These are phyloP conservation scores for Microsporum audouinii DNA, from an alignment of 2,329 filamentous ascomycete genomes.

Conservation along the genomic window DNA sequence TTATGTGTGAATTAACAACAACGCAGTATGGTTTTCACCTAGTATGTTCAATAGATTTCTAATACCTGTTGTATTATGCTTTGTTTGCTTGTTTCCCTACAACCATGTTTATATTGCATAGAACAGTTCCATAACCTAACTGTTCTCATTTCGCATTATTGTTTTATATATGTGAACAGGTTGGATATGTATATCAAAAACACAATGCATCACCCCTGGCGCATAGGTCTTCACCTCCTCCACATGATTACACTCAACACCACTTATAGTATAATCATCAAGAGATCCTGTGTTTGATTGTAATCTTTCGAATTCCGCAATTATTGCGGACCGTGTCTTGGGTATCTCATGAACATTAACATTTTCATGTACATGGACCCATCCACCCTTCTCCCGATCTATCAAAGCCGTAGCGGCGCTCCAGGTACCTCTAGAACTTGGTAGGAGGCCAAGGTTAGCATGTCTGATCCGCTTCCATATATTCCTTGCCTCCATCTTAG, in stretches of 20 bases:
- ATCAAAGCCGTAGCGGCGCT: constrained; percentile 38
- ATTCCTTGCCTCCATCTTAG: constrained; percentile 23
- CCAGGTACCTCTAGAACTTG: constrained; percentile 42
- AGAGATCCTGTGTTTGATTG: constrained; percentile 6
- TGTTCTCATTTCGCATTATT: not conserved
- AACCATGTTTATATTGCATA: not conserved
- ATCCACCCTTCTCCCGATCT: constrained; percentile 39
- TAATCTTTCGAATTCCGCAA: constrained; percentile 28
- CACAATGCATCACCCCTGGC: constrained; percentile 50
- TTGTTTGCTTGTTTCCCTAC: not conserved
- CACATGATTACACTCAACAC: constrained; percentile 30
- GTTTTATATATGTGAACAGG: not conserved
- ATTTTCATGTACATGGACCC: constrained; percentile 53
- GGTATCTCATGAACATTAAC: constrained; percentile 39
- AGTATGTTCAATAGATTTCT: not conserved
- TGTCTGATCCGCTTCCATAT: constrained; percentile 37
- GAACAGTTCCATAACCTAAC: not conserved
- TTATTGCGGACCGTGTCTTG: constrained; percentile 27
- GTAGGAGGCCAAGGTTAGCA: constrained; percentile 49
- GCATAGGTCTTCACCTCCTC: constrained; percentile 50
- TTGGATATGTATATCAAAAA: constrained; percentile 43
- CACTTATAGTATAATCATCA: not conserved
- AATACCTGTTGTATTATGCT: not conserved
- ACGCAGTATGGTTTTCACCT: not conserved
- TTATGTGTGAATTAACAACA: not conserved